phyloP scores from a whole-genome alignment of 805 yeast species.

The Saccharomycopsis oosterbeekiorum region DNA sequence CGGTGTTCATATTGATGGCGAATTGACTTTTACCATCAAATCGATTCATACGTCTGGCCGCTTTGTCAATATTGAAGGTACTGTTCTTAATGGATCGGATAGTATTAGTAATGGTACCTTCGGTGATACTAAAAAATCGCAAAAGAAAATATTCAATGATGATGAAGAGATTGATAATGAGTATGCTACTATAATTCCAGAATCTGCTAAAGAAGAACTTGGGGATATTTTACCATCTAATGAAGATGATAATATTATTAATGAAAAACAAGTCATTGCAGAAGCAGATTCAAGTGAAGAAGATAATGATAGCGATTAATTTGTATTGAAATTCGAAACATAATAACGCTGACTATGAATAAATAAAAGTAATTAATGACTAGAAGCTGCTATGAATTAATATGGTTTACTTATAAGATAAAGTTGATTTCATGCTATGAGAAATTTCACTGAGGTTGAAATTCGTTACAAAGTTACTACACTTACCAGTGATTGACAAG shows the following conservation, averaged over 20 bases:
- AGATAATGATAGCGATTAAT: constrained; percentile 11
- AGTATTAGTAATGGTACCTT: constrained; percentile 35
- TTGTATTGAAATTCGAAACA: background rate
- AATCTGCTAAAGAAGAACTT: constrained; percentile 15
- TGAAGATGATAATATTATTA: constrained; percentile 5
- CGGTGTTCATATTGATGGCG: constrained; percentile 73
- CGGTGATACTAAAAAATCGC: background rate
- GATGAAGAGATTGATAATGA: constrained; percentile 4
- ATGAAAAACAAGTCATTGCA: constrained; percentile 14
- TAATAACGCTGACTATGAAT: background rate
- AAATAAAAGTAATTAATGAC: background rate
- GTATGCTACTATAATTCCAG: constrained; percentile 15
- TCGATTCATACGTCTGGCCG: constrained; percentile 67
- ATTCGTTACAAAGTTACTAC: too few species aligned
- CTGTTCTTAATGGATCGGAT: constrained; percentile 50
- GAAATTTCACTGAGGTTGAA: too few species aligned
- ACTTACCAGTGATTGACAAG: too few species aligned
- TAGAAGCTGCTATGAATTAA: too few species aligned
- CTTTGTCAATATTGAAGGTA: constrained; percentile 83
- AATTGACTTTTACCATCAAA: constrained; percentile 65
- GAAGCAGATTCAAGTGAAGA: constrained; percentile 15
- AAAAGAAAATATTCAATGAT: constrained; percentile 18
- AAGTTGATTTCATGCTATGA: too few species aligned
- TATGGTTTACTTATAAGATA: too few species aligned
- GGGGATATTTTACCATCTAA: constrained; percentile 6